A percentile compares a stretch with the other conserved stretches of the same genome.
Conservation (phyloP, 169 alveolate species). For the Cryptosporidium ryanae region DNA sequence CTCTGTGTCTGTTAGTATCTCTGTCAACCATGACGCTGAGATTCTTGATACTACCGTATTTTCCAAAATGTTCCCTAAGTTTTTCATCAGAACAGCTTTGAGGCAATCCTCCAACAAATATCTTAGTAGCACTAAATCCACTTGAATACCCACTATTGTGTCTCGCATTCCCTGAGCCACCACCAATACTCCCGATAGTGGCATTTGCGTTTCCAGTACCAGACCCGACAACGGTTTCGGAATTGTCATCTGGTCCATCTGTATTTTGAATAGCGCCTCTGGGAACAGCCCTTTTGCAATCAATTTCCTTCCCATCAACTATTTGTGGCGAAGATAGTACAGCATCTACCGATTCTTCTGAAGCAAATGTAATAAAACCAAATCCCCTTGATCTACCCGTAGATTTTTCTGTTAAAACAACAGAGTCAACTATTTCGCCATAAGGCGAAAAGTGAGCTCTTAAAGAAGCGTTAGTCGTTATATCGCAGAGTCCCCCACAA, state of each 20-base stretch:
- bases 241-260: conserved; percentile 6
- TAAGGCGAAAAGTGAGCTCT: conserved; percentile 78
- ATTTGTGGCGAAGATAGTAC: conserved; percentile 82
- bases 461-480: conserved; percentile 80
- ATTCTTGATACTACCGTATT: conserved; percentile 81
- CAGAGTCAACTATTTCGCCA: conserved; percentile 82
- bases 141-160: conserved; percentile 6
- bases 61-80: conserved; percentile 81
- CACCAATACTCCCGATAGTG: conserved; percentile 11
- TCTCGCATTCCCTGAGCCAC: conserved; percentile 44
- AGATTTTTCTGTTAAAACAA: conserved; percentile 79
- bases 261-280: conserved; percentile 68
- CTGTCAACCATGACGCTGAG: conserved; percentile 84
- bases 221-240: background rate
- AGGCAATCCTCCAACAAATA: conserved; percentile 91
- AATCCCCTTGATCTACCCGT: conserved; percentile 93
- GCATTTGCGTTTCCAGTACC: background rate
- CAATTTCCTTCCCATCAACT: conserved; percentile 85
- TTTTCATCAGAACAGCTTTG: conserved; percentile 83
- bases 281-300: conserved; percentile 86
- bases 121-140: conserved; percentile 77
- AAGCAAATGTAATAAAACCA: conserved; percentile 89
- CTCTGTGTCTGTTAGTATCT: conserved; percentile 83
- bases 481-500: conserved; percentile 82
- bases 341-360: conserved; percentile 79